A percentile compares a stretch with the other conserved stretches of the same genome.
phyloP scores from a whole-genome alignment of 192 early-diverging fungal genomes.

The Jimgerdemannia flammicorona region DNA sequence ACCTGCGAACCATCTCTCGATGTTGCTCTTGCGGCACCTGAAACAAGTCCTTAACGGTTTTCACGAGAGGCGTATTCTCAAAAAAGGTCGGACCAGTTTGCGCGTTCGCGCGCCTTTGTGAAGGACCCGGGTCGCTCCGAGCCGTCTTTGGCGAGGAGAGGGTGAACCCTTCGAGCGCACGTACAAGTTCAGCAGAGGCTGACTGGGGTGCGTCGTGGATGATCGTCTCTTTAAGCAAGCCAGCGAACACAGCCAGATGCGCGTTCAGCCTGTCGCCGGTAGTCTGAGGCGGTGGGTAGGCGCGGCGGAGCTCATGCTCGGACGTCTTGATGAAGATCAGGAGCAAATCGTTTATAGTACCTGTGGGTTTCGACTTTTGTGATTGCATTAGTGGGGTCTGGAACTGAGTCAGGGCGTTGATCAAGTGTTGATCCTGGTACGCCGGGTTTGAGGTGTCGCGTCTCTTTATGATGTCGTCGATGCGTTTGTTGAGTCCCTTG shows the following conservation, averaged over 20 bases:
- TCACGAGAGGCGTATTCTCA: slow-evolving; percentile 37
- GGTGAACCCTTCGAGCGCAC: neutral
- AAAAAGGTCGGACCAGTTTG: slow-evolving; percentile 16
- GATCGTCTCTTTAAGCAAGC: slow-evolving; percentile 40
- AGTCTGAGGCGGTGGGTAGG: slow-evolving; percentile 27
- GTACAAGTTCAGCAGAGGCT: slow-evolving; percentile 25
- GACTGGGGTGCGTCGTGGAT: slow-evolving; percentile 31
- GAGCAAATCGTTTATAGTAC: slow-evolving; percentile 42
- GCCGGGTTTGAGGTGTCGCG: slow-evolving; percentile 32
- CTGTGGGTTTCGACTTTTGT: slow-evolving; percentile 38
- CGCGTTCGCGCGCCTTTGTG: slow-evolving; percentile 17
- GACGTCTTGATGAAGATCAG: slow-evolving; percentile 39
- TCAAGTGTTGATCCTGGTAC: slow-evolving; percentile 44
- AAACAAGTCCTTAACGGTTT: slow-evolving; percentile 39
- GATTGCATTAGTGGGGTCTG: slow-evolving; percentile 27
- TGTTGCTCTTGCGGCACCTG: slow-evolving; percentile 26
- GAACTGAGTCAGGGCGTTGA: slow-evolving; percentile 24
- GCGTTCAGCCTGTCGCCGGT: slow-evolving; percentile 36
- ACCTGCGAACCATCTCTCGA: slow-evolving; percentile 31
- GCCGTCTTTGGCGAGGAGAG: slow-evolving; percentile 12
- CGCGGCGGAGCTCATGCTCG: slow-evolving; percentile 23
- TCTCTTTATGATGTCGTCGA: slow-evolving; percentile 45
- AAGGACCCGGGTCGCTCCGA: slow-evolving; percentile 20
- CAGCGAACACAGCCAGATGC: slow-evolving; percentile 40
- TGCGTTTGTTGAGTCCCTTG: slow-evolving; percentile 28